Conservation (phyloP, 1,284 basidiomycete species). For the Trametes sp. region DNA sequence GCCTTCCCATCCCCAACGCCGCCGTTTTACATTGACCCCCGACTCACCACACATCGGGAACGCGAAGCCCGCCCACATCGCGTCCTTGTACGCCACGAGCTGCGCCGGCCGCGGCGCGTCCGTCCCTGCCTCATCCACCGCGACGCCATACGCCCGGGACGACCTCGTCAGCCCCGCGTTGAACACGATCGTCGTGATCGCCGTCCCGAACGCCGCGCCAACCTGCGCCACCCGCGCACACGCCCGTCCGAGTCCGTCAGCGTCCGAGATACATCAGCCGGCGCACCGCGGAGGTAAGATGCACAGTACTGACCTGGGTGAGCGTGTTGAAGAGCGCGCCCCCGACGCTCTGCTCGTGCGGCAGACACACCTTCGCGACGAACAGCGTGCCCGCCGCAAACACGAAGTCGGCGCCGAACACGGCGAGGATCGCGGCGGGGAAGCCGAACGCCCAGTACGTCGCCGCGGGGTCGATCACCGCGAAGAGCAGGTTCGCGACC, state of each 20-base stretch:
- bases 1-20: neutral
- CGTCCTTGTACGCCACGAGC: conserved; percentile 62
- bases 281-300: neutral
- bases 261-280: too few species aligned
- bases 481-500: conserved; percentile 74
- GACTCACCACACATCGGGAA: conserved; percentile 43
- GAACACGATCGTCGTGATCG: conserved; percentile 78
- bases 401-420: conserved; percentile 84
- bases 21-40: neutral
- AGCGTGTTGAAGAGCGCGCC: conserved; percentile 82
- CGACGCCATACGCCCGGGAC: conserved; percentile 42
- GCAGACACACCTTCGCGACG: conserved; percentile 73
- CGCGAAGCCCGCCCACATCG: conserved; percentile 71
- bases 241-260: too few species aligned
- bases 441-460: conserved; percentile 86
- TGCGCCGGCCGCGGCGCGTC: conserved; percentile 49
- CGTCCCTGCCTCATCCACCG: conserved; percentile 37
- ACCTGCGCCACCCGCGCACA: neutral
- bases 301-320: conserved; percentile 71
- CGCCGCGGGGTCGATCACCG: conserved; percentile 65
- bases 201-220: conserved; percentile 66
- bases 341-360: conserved; percentile 81
- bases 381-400: conserved; percentile 80
- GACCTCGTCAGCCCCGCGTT: conserved; percentile 53
- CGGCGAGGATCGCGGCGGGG: conserved; percentile 74